Evolutionary conservation across 345 rosid genomes (phyloP).

Genomic region (Hibiscus mutabilis): DNA sequence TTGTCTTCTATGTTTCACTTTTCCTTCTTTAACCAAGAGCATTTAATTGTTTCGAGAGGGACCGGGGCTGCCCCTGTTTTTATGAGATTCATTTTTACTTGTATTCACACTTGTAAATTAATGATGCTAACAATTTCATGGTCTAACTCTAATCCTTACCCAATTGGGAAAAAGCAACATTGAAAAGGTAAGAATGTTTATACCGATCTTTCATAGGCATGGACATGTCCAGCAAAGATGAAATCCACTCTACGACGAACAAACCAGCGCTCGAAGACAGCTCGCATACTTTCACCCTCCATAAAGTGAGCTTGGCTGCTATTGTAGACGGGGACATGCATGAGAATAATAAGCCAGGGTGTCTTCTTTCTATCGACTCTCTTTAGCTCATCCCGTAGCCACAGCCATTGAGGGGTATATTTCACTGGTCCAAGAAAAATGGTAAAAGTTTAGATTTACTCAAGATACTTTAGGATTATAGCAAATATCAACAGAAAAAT

Average conservation of each 20-base stretch:
- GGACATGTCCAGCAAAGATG: slow-evolving; percentile 53
- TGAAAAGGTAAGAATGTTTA: slow-evolving; percentile 12
- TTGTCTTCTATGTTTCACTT: not conserved
- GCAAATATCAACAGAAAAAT: not conserved
- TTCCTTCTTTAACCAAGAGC: not conserved
- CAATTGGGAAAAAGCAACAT: not conserved
- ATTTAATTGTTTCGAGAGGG: not conserved
- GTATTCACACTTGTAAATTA: not conserved
- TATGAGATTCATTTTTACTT: not conserved
- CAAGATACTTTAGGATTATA: not conserved
- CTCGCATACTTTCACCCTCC: slow-evolving; percentile 58
- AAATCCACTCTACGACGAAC: slow-evolving; percentile 39
- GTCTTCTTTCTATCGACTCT: slow-evolving; percentile 47
- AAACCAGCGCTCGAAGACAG: slow-evolving; percentile 45
- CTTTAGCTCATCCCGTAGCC: slow-evolving; percentile 41
- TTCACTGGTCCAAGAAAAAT: slow-evolving; percentile 26
- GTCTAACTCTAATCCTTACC: not conserved
- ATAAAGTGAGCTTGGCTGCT: slow-evolving; percentile 42
- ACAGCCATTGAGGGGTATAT: slow-evolving; percentile 48
- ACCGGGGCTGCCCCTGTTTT: not conserved
- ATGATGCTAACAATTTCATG: not conserved
- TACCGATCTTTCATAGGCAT: slow-evolving; percentile 61
- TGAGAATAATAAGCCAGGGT: slow-evolving; percentile 50
- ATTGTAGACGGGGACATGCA: slow-evolving; percentile 48
- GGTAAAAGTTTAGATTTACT: not conserved